Evolutionary conservation across 768 basidiomycete species (phyloP).

Genomic region (Leccinum olivaceopallidum): DNA sequence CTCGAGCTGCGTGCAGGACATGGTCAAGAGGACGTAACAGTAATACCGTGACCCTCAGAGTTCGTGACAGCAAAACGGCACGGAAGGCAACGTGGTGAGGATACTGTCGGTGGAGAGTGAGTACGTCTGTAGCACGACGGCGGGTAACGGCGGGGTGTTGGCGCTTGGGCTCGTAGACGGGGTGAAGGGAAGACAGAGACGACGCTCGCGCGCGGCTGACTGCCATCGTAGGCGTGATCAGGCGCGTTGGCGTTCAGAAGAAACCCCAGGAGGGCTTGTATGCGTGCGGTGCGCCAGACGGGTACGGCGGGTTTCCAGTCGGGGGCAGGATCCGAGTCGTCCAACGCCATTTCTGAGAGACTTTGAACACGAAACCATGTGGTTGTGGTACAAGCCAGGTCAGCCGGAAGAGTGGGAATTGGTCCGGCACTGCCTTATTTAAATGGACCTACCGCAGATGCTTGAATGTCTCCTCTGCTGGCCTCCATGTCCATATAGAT

Average conservation of each 20-base stretch:
- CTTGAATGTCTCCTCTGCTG: slow-evolving; percentile 71
- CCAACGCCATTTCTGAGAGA: slow-evolving; percentile 13
- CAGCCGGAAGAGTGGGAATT: background rate
- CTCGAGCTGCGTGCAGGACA: slow-evolving; percentile 56
- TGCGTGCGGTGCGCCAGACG: slow-evolving; percentile 7
- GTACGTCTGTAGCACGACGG: slow-evolving; percentile 63
- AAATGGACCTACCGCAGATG: slow-evolving; percentile 58
- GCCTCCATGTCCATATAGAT: slow-evolving; percentile 98
- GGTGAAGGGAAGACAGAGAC: slow-evolving; percentile 5
- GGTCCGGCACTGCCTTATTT: slow-evolving; percentile 1
- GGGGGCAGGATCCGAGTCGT: background rate
- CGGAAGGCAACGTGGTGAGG: slow-evolving; percentile 56
- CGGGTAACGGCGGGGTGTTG: slow-evolving; percentile 22
- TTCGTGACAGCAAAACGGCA: slow-evolving; percentile 75
- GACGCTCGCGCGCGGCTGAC: slow-evolving; percentile 17
- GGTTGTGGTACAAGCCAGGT: no score
- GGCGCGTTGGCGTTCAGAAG: slow-evolving; percentile 26
- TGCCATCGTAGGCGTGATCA: slow-evolving; percentile 23
- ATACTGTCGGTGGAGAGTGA: slow-evolving; percentile 50
- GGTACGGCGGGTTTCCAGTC: slow-evolving; percentile 9
- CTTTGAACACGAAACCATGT: no score
- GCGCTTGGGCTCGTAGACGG: slow-evolving; percentile 10
- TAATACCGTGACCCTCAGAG: no score
- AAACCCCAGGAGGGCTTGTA: slow-evolving; percentile 16
- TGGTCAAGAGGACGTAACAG: slow-evolving; percentile 42